Base-by-base conservation (phyloP, 2,329 filamentous ascomycete genomes). In the Penicillium olsonii region DNA sequence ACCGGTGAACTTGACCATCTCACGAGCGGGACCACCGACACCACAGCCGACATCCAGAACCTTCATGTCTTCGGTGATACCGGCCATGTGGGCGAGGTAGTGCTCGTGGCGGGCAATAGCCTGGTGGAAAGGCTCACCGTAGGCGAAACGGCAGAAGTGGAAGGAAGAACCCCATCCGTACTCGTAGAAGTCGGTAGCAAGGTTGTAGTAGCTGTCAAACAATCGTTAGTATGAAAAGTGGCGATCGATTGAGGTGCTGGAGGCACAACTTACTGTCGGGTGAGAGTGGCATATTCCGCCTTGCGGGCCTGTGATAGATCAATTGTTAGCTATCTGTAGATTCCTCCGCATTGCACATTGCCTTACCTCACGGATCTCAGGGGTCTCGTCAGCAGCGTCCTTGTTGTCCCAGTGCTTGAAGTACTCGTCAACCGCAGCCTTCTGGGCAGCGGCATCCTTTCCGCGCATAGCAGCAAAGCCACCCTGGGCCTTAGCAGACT, bases 341-440 rank as follows among this genome's bases (percentile, higher is more conserved):
- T n/a, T 10, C 6, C 2, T 7, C 9, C n/a, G 12, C 2, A 2
- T n/a, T 19, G 31, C 7, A 2, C 17, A 27, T 11, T 17, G 39
- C 29, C 82, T 61, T 75, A 90, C 89, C 74, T 90, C 87, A 67
- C 92, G 85, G 61, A 83, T 86, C 65, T 87, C 89, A 46, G 86
- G 83, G 2, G 92, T 97, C 81, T 99, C 94, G 35, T 86, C 82
- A 55, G 81, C 84, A 39, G 78, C 87, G 38, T 77, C 74, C 76
- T 95, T 91, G 78, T 92, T 87, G 73, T 96, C 90, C 88, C 89
- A 96, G 71, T 95, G 91, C 81, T 95, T 95, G 79, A 95, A 95
- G 76, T 96, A 96, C 71, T 95, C 89, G 67, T 94, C 88, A 22
- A 92, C 83, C 39, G 90, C 90, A 44, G 87, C 86, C 70, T 90